A percentile compares a stretch with the other conserved stretches of the same genome.
These are phyloP conservation scores for Pseudocercospora macadamiae DNA, from an alignment of 2,329 filamentous ascomycete species.

Conservation along the genomic window DNA sequence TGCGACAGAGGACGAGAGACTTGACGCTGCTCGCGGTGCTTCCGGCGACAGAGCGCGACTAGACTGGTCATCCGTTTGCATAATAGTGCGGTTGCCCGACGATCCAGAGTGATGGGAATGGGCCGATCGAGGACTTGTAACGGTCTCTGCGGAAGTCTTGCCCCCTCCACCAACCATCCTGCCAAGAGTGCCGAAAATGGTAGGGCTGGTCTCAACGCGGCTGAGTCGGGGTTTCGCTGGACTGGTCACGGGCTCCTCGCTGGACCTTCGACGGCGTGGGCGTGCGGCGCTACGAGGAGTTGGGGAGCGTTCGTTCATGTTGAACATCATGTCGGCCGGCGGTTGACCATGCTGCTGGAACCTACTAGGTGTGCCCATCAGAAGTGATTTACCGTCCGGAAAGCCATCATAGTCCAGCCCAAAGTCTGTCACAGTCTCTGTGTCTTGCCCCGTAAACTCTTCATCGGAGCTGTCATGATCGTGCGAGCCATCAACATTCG, in stretches of 20 bases:
- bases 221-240: constrained; percentile 31
- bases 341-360: constrained; percentile 37
- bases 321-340: constrained; percentile 27
- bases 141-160: constrained; percentile 23
- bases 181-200: constrained; percentile 21
- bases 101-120: constrained; percentile 28
- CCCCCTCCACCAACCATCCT: constrained; percentile 21
- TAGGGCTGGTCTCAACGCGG: constrained; percentile 37
- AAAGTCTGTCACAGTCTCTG: constrained; percentile 27
- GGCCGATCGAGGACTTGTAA: constrained; percentile 29
- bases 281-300: constrained; percentile 11
- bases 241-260: constrained; percentile 26
- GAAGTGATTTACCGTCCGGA: constrained; percentile 39
- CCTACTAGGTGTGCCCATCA: constrained; percentile 40
- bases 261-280: constrained; percentile 30
- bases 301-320: constrained; percentile 26
- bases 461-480: constrained; percentile 26
- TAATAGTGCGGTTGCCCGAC: constrained; percentile 32
- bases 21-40: constrained; percentile 7
- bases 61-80: constrained; percentile 21
- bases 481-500: constrained; percentile 14
- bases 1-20: constrained; percentile 10
- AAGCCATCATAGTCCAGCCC: constrained; percentile 34
- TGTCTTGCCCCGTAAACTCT: constrained; percentile 13
- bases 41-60: constrained; percentile 19